phyloP scores from a whole-genome alignment of 2,329 filamentous ascomycete genomes.

The Xylaria sp. region DNA sequence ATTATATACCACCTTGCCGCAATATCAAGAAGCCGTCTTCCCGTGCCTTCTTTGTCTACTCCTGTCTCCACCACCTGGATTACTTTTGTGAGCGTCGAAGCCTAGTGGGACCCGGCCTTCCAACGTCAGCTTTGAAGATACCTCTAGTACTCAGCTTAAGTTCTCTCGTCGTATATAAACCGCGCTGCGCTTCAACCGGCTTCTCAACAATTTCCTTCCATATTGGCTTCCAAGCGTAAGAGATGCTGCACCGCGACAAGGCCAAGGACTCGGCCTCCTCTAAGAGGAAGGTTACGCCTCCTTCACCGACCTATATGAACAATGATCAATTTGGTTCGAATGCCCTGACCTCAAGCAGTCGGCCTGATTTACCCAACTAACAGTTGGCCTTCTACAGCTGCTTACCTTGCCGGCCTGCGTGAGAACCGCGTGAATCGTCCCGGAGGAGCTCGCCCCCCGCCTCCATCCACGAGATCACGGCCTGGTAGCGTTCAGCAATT shows the following conservation, averaged over 20 bases:
- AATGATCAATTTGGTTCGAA: slow-evolving; percentile 69
- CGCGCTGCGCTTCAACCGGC: background rate
- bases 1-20: background rate
- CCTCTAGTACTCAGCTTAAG: background rate
- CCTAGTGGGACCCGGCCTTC: background rate
- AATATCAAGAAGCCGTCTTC: background rate
- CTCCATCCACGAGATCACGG: slow-evolving; percentile 43
- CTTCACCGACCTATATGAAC: slow-evolving; percentile 68
- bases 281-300: slow-evolving; percentile 62
- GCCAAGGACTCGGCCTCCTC: slow-evolving; percentile 44
- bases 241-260: slow-evolving; percentile 38
- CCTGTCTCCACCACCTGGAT: background rate
- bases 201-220: background rate
- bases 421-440: slow-evolving; percentile 70
- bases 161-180: background rate
- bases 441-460: slow-evolving; percentile 71
- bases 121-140: background rate
- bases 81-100: background rate
- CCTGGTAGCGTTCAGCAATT: slow-evolving; percentile 40
- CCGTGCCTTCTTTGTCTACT: background rate
- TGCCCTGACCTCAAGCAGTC: slow-evolving; percentile 11
- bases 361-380: slow-evolving; percentile 22
- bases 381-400: slow-evolving; percentile 32
- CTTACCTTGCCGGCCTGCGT: slow-evolving; percentile 74
- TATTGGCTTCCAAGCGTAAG: slow-evolving; percentile 3